Conservation (phyloP, 1,284 basidiomycete genomes). For the Lignosus rhinocerotis region DNA sequence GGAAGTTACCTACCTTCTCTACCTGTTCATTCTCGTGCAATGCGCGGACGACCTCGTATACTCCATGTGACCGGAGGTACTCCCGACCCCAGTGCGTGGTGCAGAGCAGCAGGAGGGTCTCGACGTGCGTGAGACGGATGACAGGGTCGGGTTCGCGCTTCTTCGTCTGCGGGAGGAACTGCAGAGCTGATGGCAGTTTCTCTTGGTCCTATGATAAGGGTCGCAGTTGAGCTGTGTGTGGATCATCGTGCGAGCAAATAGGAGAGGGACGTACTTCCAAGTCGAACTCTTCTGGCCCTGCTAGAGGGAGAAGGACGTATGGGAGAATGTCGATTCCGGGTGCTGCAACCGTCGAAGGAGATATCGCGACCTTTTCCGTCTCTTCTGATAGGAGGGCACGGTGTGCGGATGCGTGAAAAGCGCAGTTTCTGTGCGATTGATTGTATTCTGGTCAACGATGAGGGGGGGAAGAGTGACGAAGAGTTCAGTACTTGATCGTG, state of each 20-base stretch:
- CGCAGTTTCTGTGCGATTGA: slow-evolving; percentile 62
- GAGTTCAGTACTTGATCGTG: slow-evolving; percentile 71
- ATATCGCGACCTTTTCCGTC: slow-evolving; percentile 45
- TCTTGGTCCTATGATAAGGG: slow-evolving; percentile 77
- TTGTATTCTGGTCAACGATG: background rate
- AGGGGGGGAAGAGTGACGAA: too few species aligned
- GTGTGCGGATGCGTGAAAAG: slow-evolving; percentile 70
- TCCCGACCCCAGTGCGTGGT: slow-evolving; percentile 89
- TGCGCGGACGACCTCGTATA: slow-evolving; percentile 85
- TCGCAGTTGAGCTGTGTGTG: background rate
- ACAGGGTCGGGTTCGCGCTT: slow-evolving; percentile 80
- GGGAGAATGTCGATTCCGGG: slow-evolving; percentile 84
- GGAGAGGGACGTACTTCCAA: slow-evolving; percentile 60
- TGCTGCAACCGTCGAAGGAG: slow-evolving; percentile 57
- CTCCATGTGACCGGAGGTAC: slow-evolving; percentile 76
- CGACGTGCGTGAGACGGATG: slow-evolving; percentile 84
- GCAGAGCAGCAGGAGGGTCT: slow-evolving; percentile 87
- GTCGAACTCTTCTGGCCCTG: slow-evolving; percentile 93
- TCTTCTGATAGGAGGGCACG: slow-evolving; percentile 70
- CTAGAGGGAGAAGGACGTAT: slow-evolving; percentile 86
- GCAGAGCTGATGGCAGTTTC: slow-evolving; percentile 79
- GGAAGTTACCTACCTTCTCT: slow-evolving; percentile 58
- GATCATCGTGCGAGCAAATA: background rate
- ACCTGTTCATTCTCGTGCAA: slow-evolving; percentile 82
- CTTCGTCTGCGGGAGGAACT: slow-evolving; percentile 88